phyloP scores from a whole-genome alignment of 805 yeast genomes.

The Zygosaccharomyces lentus region DNA sequence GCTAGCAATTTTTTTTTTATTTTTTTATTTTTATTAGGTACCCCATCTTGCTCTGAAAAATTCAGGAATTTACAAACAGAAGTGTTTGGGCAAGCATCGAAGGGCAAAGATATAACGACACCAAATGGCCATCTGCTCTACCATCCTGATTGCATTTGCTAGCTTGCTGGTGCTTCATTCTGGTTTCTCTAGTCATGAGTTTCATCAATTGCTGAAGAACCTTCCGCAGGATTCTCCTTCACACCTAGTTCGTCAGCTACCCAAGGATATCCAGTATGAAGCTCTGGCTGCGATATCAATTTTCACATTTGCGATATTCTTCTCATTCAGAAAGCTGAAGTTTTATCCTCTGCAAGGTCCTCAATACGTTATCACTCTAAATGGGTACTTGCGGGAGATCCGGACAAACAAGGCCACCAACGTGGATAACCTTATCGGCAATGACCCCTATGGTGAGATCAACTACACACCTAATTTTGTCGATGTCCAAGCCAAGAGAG shows the following conservation, averaged over 20 bases:
- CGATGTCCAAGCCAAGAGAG: constrained; percentile 27
- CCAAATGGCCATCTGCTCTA: constrained; percentile 20
- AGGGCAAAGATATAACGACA: neutral
- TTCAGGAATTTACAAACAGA: neutral
- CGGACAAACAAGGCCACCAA: constrained; percentile 30
- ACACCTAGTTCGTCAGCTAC: constrained; percentile 11
- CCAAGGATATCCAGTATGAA: constrained; percentile 32
- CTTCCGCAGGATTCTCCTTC: constrained; percentile 8
- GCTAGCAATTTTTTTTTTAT: constrained; percentile 3
- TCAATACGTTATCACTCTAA: constrained; percentile 13
- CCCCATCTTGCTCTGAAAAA: neutral
- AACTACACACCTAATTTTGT: constrained; percentile 29
- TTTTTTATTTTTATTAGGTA: neutral
- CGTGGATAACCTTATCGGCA: constrained; percentile 27
- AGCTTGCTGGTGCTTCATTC: constrained; percentile 24
- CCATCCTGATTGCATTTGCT: constrained; percentile 14
- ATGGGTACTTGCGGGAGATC: constrained; percentile 30
- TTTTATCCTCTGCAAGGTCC: constrained; percentile 23
- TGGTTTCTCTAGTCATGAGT: constrained; percentile 35
- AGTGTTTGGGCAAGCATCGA: neutral
- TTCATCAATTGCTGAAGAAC: constrained; percentile 26
- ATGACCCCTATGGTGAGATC: constrained; percentile 30
- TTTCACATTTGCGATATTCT: constrained; percentile 23
- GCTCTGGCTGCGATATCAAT: constrained; percentile 23
- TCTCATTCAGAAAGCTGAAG: constrained; percentile 25